These are phyloP conservation scores for Zanthoxylum bungeanum DNA, from an alignment of 345 rosid genomes.

Conservation along the genomic window DNA sequence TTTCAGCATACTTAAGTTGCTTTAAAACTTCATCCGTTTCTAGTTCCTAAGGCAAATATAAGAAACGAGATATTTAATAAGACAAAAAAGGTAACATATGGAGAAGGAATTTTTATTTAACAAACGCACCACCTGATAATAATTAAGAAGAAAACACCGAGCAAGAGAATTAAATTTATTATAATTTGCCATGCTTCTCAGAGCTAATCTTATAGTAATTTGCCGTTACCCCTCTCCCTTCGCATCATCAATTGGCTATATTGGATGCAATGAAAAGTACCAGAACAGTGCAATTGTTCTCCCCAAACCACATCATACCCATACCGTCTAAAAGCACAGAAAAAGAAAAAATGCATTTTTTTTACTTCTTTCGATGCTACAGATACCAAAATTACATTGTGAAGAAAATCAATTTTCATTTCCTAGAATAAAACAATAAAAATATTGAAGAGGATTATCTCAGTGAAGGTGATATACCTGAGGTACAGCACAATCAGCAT, in stretches of 20 bases:
- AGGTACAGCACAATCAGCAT: slow-evolving; percentile 86
- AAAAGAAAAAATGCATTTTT: no score
- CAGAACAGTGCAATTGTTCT: not conserved
- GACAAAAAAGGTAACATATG: not conserved
- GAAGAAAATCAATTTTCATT: not conserved
- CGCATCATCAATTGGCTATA: not conserved
- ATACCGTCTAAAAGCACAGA: not conserved
- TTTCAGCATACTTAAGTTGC: slow-evolving; percentile 72
- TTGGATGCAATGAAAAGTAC: not conserved
- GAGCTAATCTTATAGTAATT: not conserved
- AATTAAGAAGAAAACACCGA: no score
- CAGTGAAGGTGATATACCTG: slow-evolving; percentile 52
- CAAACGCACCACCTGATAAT: not conserved
- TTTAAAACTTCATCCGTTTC: slow-evolving; percentile 70
- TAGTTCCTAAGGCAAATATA: slow-evolving; percentile 59
- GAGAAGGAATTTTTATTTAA: not conserved
- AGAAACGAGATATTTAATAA: slow-evolving; percentile 11
- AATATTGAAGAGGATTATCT: not conserved
- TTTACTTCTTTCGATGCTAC: not conserved
- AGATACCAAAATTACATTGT: not conserved
- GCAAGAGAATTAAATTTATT: not conserved
- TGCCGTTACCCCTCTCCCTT: not conserved
- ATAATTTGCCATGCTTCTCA: not conserved
- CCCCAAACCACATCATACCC: not conserved
- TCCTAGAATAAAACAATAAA: not conserved